A percentile compares a stretch with the other conserved stretches of the same genome.
Conservation (phyloP, 139 green algal genomes). For the Chlorella sp. region DNA sequence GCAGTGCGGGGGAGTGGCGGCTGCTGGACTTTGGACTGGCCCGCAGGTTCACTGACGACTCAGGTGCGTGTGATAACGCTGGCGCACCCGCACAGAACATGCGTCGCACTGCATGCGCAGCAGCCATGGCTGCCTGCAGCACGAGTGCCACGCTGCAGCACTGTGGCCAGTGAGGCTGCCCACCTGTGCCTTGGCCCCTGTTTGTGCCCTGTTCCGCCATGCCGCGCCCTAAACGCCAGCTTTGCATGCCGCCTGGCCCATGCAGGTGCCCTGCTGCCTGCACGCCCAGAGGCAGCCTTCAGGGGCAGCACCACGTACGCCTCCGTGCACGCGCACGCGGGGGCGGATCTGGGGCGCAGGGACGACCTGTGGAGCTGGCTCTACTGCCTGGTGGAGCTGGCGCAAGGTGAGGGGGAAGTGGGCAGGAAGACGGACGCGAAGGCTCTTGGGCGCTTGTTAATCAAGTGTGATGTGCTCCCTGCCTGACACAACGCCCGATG, state of each 20-base stretch:
- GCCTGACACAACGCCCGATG: too few species aligned
- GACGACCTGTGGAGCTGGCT: slow-evolving; percentile 91
- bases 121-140: not conserved
- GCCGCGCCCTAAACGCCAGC: not conserved
- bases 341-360: slow-evolving; percentile 55
- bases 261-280: slow-evolving; percentile 32
- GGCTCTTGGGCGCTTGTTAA: not conserved
- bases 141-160: too few species aligned
- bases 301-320: slow-evolving; percentile 76
- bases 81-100: not conserved
- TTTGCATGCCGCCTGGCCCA: not conserved
- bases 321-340: slow-evolving; percentile 53
- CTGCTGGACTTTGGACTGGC: slow-evolving; percentile 79
- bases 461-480: not conserved
- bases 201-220: not conserved
- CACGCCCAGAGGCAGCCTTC: slow-evolving; percentile 58
- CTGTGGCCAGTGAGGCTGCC: not conserved
- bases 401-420: slow-evolving; percentile 20
- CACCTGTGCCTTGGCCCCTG: not conserved
- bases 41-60: slow-evolving; percentile 43
- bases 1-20: slow-evolving; percentile 33
- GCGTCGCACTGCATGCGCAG: not conserved
- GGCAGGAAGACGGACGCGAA: not conserved
- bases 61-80: slow-evolving; percentile 1
- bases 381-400: slow-evolving; percentile 79